Evolutionary conservation across 495 filamentous ascomycete species (phyloP).

Genomic region (Neohortaea acidophila): DNA sequence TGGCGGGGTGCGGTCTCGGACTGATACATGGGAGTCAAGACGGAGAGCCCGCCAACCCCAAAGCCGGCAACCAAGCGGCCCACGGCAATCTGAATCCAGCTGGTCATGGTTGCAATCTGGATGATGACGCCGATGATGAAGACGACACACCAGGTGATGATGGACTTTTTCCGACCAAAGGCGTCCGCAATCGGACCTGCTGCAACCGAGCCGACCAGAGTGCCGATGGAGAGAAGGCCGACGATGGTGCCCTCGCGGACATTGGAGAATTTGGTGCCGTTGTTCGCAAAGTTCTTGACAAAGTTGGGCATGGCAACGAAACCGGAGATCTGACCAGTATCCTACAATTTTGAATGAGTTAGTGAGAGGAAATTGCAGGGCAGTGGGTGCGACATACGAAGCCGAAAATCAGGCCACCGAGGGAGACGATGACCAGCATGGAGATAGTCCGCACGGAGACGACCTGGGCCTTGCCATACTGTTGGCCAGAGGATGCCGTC

Average conservation of each 20-base stretch:
- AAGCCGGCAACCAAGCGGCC: constrained; percentile 24
- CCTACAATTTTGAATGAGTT: too few relatives aligned
- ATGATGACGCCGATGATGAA: constrained; percentile 24
- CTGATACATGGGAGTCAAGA: constrained; percentile 24
- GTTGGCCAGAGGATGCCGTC: too few relatives aligned
- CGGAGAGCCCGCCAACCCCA: constrained; percentile 22
- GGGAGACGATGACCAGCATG: too few relatives aligned
- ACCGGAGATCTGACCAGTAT: constrained; percentile 23
- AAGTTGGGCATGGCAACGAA: constrained; percentile 26
- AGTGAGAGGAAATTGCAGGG: too few relatives aligned
- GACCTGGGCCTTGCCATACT: too few relatives aligned
- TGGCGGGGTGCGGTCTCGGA: constrained; percentile 22
- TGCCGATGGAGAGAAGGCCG: constrained; percentile 26
- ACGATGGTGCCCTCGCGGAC: constrained; percentile 23
- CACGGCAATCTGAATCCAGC: constrained; percentile 24
- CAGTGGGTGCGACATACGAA: too few relatives aligned
- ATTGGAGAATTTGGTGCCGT: constrained; percentile 16
- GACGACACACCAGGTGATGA: constrained; percentile 19
- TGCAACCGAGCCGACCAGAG: constrained; percentile 20
- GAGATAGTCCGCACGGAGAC: too few relatives aligned
- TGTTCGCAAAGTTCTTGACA: constrained; percentile 18
- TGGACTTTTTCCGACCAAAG: constrained; percentile 21
- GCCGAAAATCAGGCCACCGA: too few relatives aligned
- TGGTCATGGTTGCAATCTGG: constrained; percentile 19
- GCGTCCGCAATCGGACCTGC: constrained; percentile 23